These are phyloP conservation scores for Umbelopsis sp. DNA, from an alignment of 192 early-diverging fungal genomes.

Conservation along the genomic window DNA sequence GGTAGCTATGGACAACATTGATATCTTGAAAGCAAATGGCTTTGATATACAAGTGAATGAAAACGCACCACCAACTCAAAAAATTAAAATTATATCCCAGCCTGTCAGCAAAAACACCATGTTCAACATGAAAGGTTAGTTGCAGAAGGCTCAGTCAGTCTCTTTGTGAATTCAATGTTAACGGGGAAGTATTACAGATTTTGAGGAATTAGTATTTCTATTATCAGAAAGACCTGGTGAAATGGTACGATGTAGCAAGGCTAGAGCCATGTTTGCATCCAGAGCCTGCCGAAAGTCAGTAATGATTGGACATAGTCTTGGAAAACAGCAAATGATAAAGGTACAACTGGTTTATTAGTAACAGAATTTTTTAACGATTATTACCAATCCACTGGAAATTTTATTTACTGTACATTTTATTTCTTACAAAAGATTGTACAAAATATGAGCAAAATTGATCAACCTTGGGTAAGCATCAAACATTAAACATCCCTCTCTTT, in stretches of 20 bases:
- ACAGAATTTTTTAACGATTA: neutral
- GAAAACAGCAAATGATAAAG: constrained; percentile 69
- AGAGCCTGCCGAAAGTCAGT: constrained; percentile 87
- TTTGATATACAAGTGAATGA: constrained; percentile 74
- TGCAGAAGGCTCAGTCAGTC: neutral
- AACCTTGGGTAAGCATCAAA: constrained; percentile 78
- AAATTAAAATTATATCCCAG: constrained; percentile 69
- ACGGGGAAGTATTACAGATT: constrained; percentile 47
- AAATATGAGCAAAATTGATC: constrained; percentile 84
- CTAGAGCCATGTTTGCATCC: constrained; percentile 81
- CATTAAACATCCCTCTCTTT: neutral
- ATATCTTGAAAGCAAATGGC: constrained; percentile 79
- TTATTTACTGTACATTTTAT: neutral
- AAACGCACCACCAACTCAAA: constrained; percentile 57
- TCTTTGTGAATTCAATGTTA: neutral
- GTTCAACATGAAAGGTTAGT: constrained; percentile 68
- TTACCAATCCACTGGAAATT: neutral
- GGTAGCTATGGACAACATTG: constrained; percentile 72
- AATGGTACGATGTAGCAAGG: constrained; percentile 69
- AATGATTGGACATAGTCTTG: constrained; percentile 91
- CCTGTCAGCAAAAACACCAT: constrained; percentile 74
- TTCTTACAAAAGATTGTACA: constrained; percentile 62
- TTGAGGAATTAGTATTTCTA: constrained; percentile 71
- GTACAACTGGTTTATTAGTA: constrained; percentile 34
- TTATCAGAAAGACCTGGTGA: constrained; percentile 52